Percentiles rank a stretch among this genome's conserved stretches.
phyloP scores from a whole-genome alignment of 164 flowering plant genomes.

The Magnolia changhungtana region DNA sequence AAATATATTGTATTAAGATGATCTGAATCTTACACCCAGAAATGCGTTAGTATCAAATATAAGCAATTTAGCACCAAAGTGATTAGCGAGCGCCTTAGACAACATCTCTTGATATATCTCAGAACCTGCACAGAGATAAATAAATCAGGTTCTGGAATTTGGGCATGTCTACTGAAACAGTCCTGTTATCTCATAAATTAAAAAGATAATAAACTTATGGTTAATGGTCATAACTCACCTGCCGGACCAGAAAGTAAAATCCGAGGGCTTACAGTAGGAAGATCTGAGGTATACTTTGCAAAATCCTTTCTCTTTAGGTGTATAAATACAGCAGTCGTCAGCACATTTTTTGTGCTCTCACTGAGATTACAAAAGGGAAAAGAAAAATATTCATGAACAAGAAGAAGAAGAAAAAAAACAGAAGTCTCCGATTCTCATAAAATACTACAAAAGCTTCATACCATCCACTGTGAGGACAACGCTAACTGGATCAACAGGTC shows the following conservation, averaged over 20 bases:
- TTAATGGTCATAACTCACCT: slow-evolving; percentile 32
- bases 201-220: background rate
- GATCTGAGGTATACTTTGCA: slow-evolving; percentile 66
- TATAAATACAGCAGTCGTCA: slow-evolving; percentile 67
- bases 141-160: background rate
- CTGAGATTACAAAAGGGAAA: slow-evolving; percentile 29
- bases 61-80: slow-evolving; percentile 80
- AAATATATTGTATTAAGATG: background rate
- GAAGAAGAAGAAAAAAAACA: too few relatives aligned
- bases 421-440: too few relatives aligned
- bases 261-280: slow-evolving; percentile 73
- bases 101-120: slow-evolving; percentile 94
- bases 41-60: slow-evolving; percentile 74
- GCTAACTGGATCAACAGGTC: too few relatives aligned
- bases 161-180: background rate
- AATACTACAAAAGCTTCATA: too few relatives aligned
- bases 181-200: background rate
- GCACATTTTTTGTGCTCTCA: slow-evolving; percentile 77
- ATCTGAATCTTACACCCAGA: slow-evolving; percentile 63
- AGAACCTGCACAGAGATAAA: slow-evolving; percentile 50
- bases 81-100: slow-evolving; percentile 78
- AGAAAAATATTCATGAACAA: background rate
- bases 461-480: too few relatives aligned
- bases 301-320: slow-evolving; percentile 73
- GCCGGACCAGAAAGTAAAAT: slow-evolving; percentile 89